Percentiles rank a stretch among this genome's conserved stretches.
Conservation (phyloP, 1,284 basidiomycete genomes). For the Mixia osmundae region DNA sequence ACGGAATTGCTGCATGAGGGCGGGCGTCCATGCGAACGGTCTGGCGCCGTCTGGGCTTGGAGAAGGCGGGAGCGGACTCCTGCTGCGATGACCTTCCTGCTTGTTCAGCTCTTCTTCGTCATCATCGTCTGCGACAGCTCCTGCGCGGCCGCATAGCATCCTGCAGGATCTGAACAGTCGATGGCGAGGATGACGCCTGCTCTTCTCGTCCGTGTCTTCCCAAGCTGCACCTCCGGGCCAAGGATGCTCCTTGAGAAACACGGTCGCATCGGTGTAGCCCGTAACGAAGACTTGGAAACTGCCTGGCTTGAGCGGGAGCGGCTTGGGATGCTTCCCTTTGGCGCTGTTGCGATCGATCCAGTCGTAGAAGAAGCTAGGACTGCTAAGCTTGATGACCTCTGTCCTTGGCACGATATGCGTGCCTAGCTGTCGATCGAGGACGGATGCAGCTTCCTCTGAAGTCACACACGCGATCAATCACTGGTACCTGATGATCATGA, state of each 20-base stretch:
- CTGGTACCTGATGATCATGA: too few species aligned
- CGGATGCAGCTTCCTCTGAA: constrained; percentile 60
- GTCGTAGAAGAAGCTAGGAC: constrained; percentile 68
- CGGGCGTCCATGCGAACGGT: constrained; percentile 21
- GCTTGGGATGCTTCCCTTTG: constrained; percentile 54
- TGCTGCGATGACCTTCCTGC: constrained; percentile 23
- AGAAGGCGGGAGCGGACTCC: constrained; percentile 29
- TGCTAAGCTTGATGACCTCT: constrained; percentile 55
- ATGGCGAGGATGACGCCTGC: constrained; percentile 39
- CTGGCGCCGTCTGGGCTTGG: constrained; percentile 29
- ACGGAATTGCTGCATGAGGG: constrained; percentile 18
- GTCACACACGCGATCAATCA: too few species aligned
- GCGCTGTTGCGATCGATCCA: constrained; percentile 37
- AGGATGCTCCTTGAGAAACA: constrained; percentile 60
- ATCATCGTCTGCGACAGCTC: constrained; percentile 39
- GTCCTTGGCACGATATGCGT: constrained; percentile 67
- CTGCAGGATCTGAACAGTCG: constrained; percentile 34
- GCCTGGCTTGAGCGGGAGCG: constrained; percentile 60
- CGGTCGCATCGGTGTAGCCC: constrained; percentile 68
- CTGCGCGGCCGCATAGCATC: constrained; percentile 16
- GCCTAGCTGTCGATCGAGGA: constrained; percentile 49
- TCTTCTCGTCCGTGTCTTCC: constrained; percentile 35
- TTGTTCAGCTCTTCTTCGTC: constrained; percentile 45
- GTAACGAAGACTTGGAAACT: constrained; percentile 72
- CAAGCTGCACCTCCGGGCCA: constrained; percentile 63